Conservation (phyloP, 495 filamentous ascomycete species). For the Talaromyces trachyspermus region DNA sequence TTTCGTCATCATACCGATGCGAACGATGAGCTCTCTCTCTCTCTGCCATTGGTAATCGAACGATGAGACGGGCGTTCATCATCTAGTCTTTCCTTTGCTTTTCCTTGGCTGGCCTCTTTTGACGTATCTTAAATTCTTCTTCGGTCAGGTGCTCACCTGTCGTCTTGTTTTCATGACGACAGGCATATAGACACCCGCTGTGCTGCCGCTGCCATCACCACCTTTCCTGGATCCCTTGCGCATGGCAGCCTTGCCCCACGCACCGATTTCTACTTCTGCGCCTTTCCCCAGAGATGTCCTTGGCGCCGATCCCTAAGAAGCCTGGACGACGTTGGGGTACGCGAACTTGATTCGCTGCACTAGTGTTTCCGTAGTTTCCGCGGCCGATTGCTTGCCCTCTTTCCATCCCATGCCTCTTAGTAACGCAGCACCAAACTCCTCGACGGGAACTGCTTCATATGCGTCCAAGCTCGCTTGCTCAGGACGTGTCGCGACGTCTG, state of each 20-base stretch:
- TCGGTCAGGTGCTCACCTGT: constrained; percentile 62
- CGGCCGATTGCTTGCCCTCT: constrained; percentile 64
- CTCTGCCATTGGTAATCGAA: constrained; percentile 41
- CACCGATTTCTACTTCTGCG: constrained; percentile 66
- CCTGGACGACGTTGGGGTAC: constrained; percentile 62
- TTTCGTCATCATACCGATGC: constrained; percentile 16
- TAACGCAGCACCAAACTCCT: constrained; percentile 85
- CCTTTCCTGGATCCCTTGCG: constrained; percentile 45
- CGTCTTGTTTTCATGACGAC: constrained; percentile 54
- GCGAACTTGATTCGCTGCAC: constrained; percentile 27
- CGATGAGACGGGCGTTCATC: constrained; percentile 22
- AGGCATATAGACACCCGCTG: constrained; percentile 56
- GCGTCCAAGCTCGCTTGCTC: constrained; percentile 71
- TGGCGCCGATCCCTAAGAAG: constrained; percentile 79
- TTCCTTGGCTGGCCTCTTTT: constrained; percentile 37
- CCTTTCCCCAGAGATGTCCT: constrained; percentile 51
- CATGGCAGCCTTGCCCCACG: constrained; percentile 64
- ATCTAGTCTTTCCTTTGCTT: constrained; percentile 25
- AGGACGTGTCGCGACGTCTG: constrained; percentile 63
- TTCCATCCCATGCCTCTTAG: constrained; percentile 92
- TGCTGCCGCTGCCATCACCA: constrained; percentile 26
- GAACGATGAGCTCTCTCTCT: constrained; percentile 24
- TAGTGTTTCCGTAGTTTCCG: constrained; percentile 35
- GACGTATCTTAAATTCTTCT: constrained; percentile 46
- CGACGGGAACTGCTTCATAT: constrained; percentile 82